These are phyloP conservation scores for Leucoagaricus sp. DNA, from an alignment of 1,284 basidiomycete genomes.

Conservation along the genomic window DNA sequence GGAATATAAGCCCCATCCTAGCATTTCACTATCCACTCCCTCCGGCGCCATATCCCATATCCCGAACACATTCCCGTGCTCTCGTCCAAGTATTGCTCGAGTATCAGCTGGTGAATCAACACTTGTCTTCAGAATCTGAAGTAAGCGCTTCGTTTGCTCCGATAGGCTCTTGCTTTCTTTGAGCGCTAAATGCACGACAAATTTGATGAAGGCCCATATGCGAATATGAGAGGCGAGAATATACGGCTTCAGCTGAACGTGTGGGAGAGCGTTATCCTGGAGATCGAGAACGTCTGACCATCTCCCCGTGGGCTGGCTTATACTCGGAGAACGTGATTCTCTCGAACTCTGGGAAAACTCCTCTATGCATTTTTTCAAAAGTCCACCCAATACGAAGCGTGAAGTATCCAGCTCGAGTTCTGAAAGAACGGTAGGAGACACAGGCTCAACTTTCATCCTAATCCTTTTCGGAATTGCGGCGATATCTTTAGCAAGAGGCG, in stretches of 20 bases:
- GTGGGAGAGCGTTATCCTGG: conserved; percentile 50
- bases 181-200: conserved; percentile 27
- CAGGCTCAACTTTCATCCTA: conserved; percentile 14
- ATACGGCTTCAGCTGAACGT: conserved; percentile 40
- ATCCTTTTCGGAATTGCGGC: conserved; percentile 32
- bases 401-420: conserved; percentile 56
- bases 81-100: conserved; percentile 55
- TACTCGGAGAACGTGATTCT: background rate
- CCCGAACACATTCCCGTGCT: conserved; percentile 67
- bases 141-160: conserved; percentile 1
- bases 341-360: conserved; percentile 14
- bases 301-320: conserved; percentile 20
- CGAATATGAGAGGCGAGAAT: conserved; percentile 46
- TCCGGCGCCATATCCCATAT: conserved; percentile 52
- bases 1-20: conserved; percentile 64
- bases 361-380: conserved; percentile 43
- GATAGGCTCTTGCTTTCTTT: conserved; percentile 6
- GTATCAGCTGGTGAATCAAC: conserved; percentile 42
- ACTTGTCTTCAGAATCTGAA: conserved; percentile 33
- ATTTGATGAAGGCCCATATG: conserved; percentile 47
- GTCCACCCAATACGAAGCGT: conserved; percentile 47
- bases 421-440: conserved; percentile 30
- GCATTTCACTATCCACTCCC: conserved; percentile 58
- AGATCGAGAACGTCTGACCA: conserved; percentile 46
- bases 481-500: conserved; percentile 18